Base-by-base conservation (phyloP, 768 basidiomycete genomes). In the Boletus insuetus region DNA sequence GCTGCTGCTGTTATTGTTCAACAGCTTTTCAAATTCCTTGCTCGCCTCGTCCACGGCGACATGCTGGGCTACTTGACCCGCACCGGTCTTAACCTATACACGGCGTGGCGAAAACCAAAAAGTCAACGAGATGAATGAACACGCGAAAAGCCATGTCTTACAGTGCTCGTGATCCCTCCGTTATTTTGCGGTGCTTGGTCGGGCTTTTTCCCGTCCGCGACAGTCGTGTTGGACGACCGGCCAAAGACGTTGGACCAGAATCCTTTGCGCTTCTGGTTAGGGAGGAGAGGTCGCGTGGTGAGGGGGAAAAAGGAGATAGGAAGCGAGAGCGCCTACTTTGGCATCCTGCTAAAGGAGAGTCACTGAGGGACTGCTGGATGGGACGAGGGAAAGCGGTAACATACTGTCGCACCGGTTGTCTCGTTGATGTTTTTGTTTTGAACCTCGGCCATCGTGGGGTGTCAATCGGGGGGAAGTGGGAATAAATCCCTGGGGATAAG, bases 181-280 rank as follows among this genome's bases (percentile, higher is more conserved):
- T 59, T 46, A 29, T 17, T 17, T 37, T 58, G 35, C 10, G 43
- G 37, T 12, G 35, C 20, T 31, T 58, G 41, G 9, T 46, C 56
- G 8, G 46, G 13, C 40, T 35, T 47, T 17, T 35, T 37, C 39
- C 40, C 44, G 40, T 40, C 26, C n/a, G 31, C 24, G 4, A 38
- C 5, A 16, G 13, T 17, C 9, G 29, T 17, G 14, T 46, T 37
- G 32, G 53, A 53, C 22, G 60, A 59, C 22, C 26, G 34, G 20
- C 47, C 22, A 16, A 51, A 40, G 39, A 55, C 1, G 24, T 48
- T 63, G 42, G 61, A 47, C 47, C n/a, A 59, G 20, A 63, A 60
- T 5, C 61, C 58, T 34, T 59, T 63, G 53, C 54, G 61, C 20
- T 59, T 63, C 61, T 63, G 46, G 11, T 32, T 0, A 29, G 9